A percentile compares a stretch with the other conserved stretches of the same genome.
Conservation (phyloP, 306 rosid species). For the Dalbergia cochinchinensis region DNA sequence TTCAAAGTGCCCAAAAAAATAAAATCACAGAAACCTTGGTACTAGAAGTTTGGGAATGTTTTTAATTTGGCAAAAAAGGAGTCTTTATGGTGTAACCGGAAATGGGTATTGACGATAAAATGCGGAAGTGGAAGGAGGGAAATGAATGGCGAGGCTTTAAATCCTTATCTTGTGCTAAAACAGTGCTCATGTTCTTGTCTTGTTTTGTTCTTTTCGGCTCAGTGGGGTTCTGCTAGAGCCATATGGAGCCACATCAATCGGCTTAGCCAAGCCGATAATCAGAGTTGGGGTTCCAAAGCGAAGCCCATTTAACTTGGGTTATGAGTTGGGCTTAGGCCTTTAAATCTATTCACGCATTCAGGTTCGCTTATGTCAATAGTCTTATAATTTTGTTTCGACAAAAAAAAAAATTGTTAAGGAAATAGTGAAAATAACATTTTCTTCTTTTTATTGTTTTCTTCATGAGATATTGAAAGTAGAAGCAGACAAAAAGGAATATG, state of each 20-base stretch:
- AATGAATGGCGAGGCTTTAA: constrained; percentile 86
- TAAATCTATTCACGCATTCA: no score
- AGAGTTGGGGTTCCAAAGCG: no score
- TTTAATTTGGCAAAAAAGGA: constrained; percentile 24
- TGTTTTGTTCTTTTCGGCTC: constrained; percentile 18
- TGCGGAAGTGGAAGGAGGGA: constrained; percentile 57
- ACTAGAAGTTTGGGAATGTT: neutral
- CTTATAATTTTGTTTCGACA: no score
- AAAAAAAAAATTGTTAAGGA: no score
- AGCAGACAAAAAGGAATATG: no score
- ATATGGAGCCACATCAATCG: neutral
- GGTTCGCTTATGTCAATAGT: no score
- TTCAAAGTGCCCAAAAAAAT: constrained; percentile 38
- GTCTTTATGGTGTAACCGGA: constrained; percentile 44
- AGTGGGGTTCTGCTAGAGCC: constrained; percentile 22
- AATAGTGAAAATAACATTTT: no score
- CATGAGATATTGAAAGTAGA: no score
- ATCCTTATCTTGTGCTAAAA: constrained; percentile 75
- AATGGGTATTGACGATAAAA: constrained; percentile 56
- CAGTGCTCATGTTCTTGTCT: constrained; percentile 33
- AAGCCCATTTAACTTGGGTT: neutral
- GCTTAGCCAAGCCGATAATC: constrained; percentile 25
- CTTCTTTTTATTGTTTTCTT: no score
- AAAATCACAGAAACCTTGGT: constrained; percentile 19
- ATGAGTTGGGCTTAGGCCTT: neutral